A percentile compares a stretch with the other conserved stretches of the same genome.
phyloP scores from a whole-genome alignment of 2,329 filamentous ascomycete genomes.

The Colletotrichum coccodes region DNA sequence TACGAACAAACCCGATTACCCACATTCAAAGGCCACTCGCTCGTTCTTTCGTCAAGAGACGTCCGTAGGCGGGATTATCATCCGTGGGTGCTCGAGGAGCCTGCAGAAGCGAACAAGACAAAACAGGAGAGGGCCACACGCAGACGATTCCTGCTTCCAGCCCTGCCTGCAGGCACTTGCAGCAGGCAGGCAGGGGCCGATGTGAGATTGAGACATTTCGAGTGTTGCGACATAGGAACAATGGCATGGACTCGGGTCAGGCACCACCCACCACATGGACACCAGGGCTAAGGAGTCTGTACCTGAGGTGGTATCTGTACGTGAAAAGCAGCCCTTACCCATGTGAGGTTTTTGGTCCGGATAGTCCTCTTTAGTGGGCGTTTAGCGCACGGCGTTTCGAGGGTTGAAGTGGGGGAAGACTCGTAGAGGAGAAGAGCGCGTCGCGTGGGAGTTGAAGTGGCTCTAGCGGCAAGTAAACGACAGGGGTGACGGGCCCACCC shows the following conservation, averaged over 20 bases:
- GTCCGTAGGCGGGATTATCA: not conserved
- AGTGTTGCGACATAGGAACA: not conserved
- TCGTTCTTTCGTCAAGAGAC: not conserved
- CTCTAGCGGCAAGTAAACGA: not conserved
- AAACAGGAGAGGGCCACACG: not conserved
- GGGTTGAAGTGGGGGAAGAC: not conserved
- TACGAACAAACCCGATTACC: not conserved
- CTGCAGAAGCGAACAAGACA: not conserved
- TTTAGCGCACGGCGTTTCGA: slow-evolving; percentile 12
- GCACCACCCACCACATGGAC: not conserved
- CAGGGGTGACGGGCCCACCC: not conserved
- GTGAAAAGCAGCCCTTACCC: not conserved
- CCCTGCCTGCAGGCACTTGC: not conserved
- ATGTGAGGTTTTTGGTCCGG: slow-evolving; percentile 8
- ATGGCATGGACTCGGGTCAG: not conserved
- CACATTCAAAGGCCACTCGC: not conserved
- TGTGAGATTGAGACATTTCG: not conserved
- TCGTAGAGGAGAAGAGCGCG: not conserved
- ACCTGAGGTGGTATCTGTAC: not conserved
- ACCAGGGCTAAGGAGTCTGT: not conserved
- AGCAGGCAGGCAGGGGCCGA: not conserved
- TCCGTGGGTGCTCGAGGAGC: not conserved
- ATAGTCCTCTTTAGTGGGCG: slow-evolving; percentile 11
- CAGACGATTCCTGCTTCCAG: not conserved
- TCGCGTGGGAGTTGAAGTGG: not conserved